Percentiles rank a stretch among this genome's conserved stretches.
These are phyloP conservation scores for Xylogone sp. DNA, from an alignment of 2,329 filamentous ascomycete genomes.

Conservation along the genomic window DNA sequence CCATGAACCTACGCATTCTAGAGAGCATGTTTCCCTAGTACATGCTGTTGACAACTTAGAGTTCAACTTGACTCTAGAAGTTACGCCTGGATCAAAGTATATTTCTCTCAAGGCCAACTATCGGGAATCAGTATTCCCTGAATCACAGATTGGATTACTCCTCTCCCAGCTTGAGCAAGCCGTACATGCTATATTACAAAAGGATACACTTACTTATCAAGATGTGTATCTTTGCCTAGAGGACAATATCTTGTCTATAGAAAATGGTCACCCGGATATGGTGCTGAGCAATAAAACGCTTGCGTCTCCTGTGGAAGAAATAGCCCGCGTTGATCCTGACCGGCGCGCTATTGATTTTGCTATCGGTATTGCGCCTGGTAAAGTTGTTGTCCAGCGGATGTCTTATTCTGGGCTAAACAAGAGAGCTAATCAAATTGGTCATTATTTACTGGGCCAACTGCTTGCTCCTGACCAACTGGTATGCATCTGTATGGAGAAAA, in stretches of 20 bases:
- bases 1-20: constrained; percentile 28
- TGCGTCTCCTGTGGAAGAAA: constrained; percentile 23
- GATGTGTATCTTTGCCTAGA: constrained; percentile 11
- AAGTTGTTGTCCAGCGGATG: constrained; percentile 37
- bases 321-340: constrained; percentile 38
- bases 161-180: constrained; percentile 58
- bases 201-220: constrained; percentile 4
- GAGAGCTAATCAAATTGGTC: constrained; percentile 61
- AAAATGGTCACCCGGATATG: constrained; percentile 16
- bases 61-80: constrained; percentile 70
- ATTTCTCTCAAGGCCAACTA: constrained; percentile 52
- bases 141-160: constrained; percentile 52
- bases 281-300: constrained; percentile 15
- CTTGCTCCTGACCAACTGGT: constrained; percentile 54
- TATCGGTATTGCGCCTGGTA: constrained; percentile 36
- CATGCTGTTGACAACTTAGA: constrained; percentile 70
- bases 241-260: constrained; percentile 20
- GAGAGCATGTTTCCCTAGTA: constrained; percentile 45
- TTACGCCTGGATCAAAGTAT: constrained; percentile 56
- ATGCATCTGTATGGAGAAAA: constrained; percentile 78
- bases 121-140: constrained; percentile 48
- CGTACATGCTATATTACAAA: constrained; percentile 34
- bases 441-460: constrained; percentile 45
- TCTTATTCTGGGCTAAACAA: constrained; percentile 64
- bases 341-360: constrained; percentile 64